Percentiles rank a stretch among this genome's conserved stretches.
Evolutionary conservation across 2,329 filamentous ascomycete genomes (phyloP).

Genomic region (Chaetomiaceae sp.): DNA sequence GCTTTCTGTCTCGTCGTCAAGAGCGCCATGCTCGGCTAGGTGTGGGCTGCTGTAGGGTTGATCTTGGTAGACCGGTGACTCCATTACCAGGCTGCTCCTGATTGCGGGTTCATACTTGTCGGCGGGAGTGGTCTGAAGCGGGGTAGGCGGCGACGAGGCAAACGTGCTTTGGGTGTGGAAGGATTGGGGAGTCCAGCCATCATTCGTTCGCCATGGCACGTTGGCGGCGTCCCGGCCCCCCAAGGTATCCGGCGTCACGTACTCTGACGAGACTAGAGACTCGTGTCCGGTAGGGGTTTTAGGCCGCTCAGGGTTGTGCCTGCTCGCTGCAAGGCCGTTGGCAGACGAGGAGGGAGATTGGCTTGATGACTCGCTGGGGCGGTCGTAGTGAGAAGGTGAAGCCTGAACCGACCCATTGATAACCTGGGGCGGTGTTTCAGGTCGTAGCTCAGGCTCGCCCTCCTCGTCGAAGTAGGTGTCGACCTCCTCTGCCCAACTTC

Average conservation of each 20-base stretch:
- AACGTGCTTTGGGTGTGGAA: conserved; percentile 35
- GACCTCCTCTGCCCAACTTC: conserved; percentile 6
- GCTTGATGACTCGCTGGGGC: not conserved
- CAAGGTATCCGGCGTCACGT: conserved; percentile 22
- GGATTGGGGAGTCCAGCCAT: conserved; percentile 34
- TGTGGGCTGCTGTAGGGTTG: conserved; percentile 18
- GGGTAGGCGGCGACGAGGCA: conserved; percentile 34
- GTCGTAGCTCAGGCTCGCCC: not conserved
- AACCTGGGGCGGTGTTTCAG: not conserved
- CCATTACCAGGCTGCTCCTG: conserved; percentile 27
- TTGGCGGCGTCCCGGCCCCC: conserved; percentile 33
- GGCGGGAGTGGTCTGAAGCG: conserved; percentile 25
- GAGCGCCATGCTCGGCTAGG: conserved; percentile 9
- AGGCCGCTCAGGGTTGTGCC: conserved; percentile 27
- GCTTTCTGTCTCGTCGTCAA: conserved; percentile 28
- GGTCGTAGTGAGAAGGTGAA: too few relatives aligned
- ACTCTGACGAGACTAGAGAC: conserved; percentile 1
- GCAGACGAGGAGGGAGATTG: not conserved
- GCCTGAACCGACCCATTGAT: too few relatives aligned
- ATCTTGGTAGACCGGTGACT: conserved; percentile 13
- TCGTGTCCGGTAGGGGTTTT: conserved; percentile 18
- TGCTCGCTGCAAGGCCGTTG: conserved; percentile 27
- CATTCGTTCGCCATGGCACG: conserved; percentile 31
- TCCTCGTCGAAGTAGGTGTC: conserved; percentile 9
- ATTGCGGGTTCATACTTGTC: conserved; percentile 33